phyloP scores from a whole-genome alignment of 2,329 filamentous ascomycete genomes.

The Penicillium nordicum region DNA sequence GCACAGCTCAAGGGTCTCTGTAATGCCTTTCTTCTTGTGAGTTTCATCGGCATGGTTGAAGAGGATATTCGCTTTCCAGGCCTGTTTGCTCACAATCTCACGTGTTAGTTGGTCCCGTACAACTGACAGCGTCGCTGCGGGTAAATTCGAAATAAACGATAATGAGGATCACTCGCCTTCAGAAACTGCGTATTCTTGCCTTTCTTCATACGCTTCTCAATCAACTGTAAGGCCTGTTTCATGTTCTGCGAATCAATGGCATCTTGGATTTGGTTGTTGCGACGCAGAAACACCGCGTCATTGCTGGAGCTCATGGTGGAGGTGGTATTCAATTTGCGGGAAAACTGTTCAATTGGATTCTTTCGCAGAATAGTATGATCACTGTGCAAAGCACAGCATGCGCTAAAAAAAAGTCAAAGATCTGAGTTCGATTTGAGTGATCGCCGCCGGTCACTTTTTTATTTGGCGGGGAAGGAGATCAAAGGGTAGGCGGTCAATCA shows the following conservation, averaged over 20 bases:
- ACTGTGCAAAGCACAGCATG: conserved; percentile 29
- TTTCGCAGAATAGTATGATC: conserved; percentile 9
- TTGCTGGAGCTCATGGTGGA: conserved; percentile 33
- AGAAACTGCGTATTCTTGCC: conserved; percentile 45
- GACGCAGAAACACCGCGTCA: conserved; percentile 42
- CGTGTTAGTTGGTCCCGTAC: not conserved
- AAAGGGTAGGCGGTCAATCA: conserved; percentile 16
- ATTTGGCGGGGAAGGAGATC: conserved; percentile 20
- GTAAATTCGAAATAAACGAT: not conserved
- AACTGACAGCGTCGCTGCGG: not conserved
- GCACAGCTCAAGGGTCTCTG: conserved; percentile 44
- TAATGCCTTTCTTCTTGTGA: conserved; percentile 42
- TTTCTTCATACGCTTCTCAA: conserved; percentile 56
- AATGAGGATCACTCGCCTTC: conserved; percentile 27
- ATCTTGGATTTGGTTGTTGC: conserved; percentile 50
- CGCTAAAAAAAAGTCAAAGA: conserved; percentile 1
- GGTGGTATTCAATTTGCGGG: not conserved
- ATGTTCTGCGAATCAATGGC: conserved; percentile 48
- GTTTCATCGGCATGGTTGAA: conserved; percentile 41
- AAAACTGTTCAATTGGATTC: not conserved
- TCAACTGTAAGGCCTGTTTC: conserved; percentile 50
- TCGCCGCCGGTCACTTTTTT: conserved; percentile 8
- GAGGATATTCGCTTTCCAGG: conserved; percentile 45
- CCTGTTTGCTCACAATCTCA: conserved; percentile 25
- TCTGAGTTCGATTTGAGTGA: not conserved